Base-by-base conservation (phyloP, 2,329 filamentous ascomycete species). In the Penicillium sp. region DNA sequence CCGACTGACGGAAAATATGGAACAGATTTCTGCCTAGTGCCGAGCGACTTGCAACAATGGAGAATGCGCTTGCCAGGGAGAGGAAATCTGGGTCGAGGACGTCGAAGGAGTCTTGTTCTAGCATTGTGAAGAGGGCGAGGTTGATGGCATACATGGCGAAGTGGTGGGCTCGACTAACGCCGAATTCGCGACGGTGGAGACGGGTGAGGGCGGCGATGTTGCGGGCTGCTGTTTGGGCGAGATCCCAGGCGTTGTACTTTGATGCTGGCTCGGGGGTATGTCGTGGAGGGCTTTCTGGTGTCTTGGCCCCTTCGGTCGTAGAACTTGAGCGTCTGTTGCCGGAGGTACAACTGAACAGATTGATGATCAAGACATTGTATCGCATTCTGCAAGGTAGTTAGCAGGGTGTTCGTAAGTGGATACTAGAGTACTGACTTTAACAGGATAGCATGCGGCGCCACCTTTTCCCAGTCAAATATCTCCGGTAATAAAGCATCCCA, bases 71-170 rank as follows among this genome's bases (percentile, higher is more conserved):
- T 3, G 72, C 70, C 1, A 79, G 69, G 0, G 71, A 70, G 1
- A 78, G 63, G 40, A 78, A 79, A 42, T 78, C 74, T 3, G 61
- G 55, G 44, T 78, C 76, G 0, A 76, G 59, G 1, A 78, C 70
- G 50, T 77, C 71, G 57, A 77, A 78, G 0, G 62, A 40, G 8
- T 62, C 61, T 2, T 67, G 63, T 10, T 75, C 71, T 1, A 78
- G 60, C 65, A 79, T 61, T 0, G 72, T 70, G 47, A 78, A 79
- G 0, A 79, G 61, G 1, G 76, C 76, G 8, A 79, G 66, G 24
- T 77, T 79, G 53, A 78, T 73, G 0, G 76, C 75, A 54, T 78
- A 79, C 60, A 79, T 67, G 13, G 75, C 73, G 49, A 78, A 79
- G 22, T 74, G 69, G 57, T 78, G 76, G 6, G 74, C 74, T 4